Evolutionary conservation across 805 yeast genomes (phyloP).

Genomic region (Saturnispora sanitii): DNA sequence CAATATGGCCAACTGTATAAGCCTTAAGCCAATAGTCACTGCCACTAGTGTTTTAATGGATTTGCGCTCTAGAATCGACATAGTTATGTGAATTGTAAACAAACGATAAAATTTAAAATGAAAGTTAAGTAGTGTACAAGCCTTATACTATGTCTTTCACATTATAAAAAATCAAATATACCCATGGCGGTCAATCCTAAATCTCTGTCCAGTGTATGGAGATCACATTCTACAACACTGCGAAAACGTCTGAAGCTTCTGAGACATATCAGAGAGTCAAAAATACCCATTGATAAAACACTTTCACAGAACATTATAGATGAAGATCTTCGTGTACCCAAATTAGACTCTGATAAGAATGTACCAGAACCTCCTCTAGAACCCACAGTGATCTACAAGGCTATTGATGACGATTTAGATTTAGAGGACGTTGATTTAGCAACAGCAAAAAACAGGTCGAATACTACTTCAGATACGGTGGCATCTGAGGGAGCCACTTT

Average conservation of each 20-base stretch:
- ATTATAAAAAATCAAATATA: background rate
- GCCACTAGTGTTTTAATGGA: background rate
- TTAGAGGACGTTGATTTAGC: background rate
- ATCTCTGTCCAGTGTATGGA: background rate
- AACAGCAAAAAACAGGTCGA: background rate
- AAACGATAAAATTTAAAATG: too few species aligned
- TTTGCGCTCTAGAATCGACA: background rate
- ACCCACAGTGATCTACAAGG: background rate
- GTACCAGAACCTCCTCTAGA: constrained; percentile 1
- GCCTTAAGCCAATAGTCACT: constrained; percentile 21
- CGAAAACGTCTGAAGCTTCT: constrained; percentile 3
- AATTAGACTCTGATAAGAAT: background rate
- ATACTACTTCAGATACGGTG: too few species aligned
- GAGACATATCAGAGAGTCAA: constrained; percentile 7
- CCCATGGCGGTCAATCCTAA: background rate
- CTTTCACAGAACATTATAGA: constrained; percentile 5
- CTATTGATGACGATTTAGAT: background rate
- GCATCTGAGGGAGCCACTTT: too few species aligned
- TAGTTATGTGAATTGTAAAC: background rate
- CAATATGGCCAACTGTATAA: constrained; percentile 30
- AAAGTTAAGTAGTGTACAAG: background rate
- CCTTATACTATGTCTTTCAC: background rate
- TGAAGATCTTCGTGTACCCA: constrained; percentile 6
- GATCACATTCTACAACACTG: background rate
- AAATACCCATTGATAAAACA: background rate